A percentile compares a stretch with the other conserved stretches of the same genome.
Conservation (phyloP, 2,329 filamentous ascomycete species). For the Ophiocordyceps polyrhachis-furcata region DNA sequence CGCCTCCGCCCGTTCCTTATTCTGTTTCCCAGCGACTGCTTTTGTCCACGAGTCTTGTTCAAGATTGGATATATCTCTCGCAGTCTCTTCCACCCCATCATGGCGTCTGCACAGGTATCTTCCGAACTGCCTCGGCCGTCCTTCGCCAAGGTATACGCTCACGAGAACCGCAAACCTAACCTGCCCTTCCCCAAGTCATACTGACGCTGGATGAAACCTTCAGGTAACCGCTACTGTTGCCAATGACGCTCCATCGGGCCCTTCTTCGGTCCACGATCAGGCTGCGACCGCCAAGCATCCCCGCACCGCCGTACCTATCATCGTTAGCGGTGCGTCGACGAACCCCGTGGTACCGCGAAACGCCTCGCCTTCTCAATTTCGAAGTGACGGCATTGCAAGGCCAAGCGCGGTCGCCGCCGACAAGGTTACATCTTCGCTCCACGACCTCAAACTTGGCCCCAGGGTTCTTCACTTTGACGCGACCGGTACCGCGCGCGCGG, state of each 20-base stretch:
- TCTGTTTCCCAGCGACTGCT: slow-evolving; percentile 2
- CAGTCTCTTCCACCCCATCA: slow-evolving; percentile 10
- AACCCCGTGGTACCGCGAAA: slow-evolving; percentile 2
- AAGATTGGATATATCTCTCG: slow-evolving; percentile 7
- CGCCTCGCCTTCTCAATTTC: slow-evolving; percentile 6
- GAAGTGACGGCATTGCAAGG: slow-evolving; percentile 2
- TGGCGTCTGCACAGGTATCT: slow-evolving; percentile 28
- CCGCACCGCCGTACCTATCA: slow-evolving; percentile 1
- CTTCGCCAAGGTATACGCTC: slow-evolving; percentile 51
- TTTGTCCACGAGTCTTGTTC: slow-evolving; percentile 5
- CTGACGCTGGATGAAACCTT: slow-evolving; percentile 1
- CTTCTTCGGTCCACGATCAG: slow-evolving; percentile 2
- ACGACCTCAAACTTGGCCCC: slow-evolving; percentile 12
- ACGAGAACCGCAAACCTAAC: too few species aligned
- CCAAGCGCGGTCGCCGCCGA: slow-evolving; percentile 8
- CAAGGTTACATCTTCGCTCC: slow-evolving; percentile 11
- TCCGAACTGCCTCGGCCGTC: slow-evolving; percentile 39
- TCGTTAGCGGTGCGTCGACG: slow-evolving; percentile 1
- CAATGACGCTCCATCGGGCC: slow-evolving; percentile 7
- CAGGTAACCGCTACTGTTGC: slow-evolving; percentile 30
- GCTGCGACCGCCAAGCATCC: slow-evolving; percentile 7
- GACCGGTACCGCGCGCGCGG: slow-evolving; percentile 17
- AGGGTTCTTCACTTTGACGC: slow-evolving; percentile 25
- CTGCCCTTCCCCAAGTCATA: neutral
- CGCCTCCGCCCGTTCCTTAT: neutral